A percentile compares a stretch with the other conserved stretches of the same genome.
These are phyloP conservation scores for Penicillium lividum DNA, from an alignment of 495 filamentous ascomycete species.

Conservation along the genomic window DNA sequence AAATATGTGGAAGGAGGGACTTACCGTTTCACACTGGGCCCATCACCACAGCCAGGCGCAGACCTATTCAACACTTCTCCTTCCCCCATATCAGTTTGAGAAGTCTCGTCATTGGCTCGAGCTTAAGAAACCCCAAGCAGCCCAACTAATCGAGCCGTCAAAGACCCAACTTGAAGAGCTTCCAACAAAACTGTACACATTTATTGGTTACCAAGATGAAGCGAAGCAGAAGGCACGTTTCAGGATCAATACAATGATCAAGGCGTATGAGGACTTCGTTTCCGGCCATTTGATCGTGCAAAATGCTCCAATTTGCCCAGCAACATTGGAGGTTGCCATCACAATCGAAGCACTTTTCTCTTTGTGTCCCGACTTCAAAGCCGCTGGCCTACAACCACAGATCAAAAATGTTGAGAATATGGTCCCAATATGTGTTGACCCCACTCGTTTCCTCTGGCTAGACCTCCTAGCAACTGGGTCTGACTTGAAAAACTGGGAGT, in stretches of 20 bases:
- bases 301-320: slow-evolving; percentile 51
- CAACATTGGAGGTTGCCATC: slow-evolving; percentile 47
- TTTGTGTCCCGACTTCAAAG: slow-evolving; percentile 32
- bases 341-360: slow-evolving; percentile 48
- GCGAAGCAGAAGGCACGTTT: slow-evolving; percentile 35
- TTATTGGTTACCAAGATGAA: slow-evolving; percentile 47
- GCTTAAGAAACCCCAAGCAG: slow-evolving; percentile 15
- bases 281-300: slow-evolving; percentile 46
- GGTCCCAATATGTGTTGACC: too few species aligned
- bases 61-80: slow-evolving; percentile 35
- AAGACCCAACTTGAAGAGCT: slow-evolving; percentile 15
- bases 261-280: slow-evolving; percentile 39
- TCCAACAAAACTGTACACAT: slow-evolving; percentile 42
- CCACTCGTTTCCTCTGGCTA: too few species aligned
- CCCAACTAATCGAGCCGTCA: neutral
- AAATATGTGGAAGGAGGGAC: slow-evolving; percentile 47
- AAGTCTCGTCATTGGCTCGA: slow-evolving; percentile 44
- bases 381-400: too few species aligned
- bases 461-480: too few species aligned
- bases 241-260: slow-evolving; percentile 46
- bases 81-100: slow-evolving; percentile 58
- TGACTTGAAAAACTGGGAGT: too few species aligned
- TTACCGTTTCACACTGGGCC: slow-evolving; percentile 48
- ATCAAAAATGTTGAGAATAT: too few species aligned
- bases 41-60: slow-evolving; percentile 40